Base-by-base conservation (phyloP, 2,329 filamentous ascomycete species). In the Plectosphaerella plurivora region DNA sequence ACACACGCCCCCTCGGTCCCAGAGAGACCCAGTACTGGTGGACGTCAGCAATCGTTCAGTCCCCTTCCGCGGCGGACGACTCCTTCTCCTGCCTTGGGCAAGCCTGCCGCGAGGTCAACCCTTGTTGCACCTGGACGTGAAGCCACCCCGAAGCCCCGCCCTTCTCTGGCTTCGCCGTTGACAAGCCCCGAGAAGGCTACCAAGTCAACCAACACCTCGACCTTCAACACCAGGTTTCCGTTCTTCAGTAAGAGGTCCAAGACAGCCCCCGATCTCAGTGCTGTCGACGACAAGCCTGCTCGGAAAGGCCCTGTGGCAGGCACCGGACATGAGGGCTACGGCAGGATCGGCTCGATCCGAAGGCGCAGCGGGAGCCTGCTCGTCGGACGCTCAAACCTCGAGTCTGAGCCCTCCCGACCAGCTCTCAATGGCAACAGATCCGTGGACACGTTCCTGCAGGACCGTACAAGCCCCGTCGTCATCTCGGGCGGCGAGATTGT, bases 251-350 rank as follows among this genome's bases (percentile, higher is more conserved):
- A 87, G 58, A 85, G 84, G 52, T 84, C 84, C 14, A 95, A 90
- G 67, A 76, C 81, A 1, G 75, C 81, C 1, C 65, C 79, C 4
- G 76, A 83, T 42, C 65, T 68, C n/a, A 55, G 69, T 11, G 68
- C 67, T 18, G 54, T 66, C 1, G 79, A 84, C 37, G 83, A 86
- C 9, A 84, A 79, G 57, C 64, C 73, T 8, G 55, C 73, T 22
- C 81, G 88, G 25, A 93, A 91, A 68, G 92, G 93, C 0, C 93
- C 93, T 20, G 83, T 81, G 15, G 93, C 93, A 41, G 93, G 93
- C n/a, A 97, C 93, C 37, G 93, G 93, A 0, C 91, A 97, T 62
- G 93, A 97, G 71, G 88, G 88, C 1, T 92, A 93, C 61, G 87
- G 87, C 1, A 81, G 80, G 52, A 75, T 89, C 52, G 83, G 84